These are phyloP conservation scores for Carallia brachiata DNA, from an alignment of 345 rosid species.

Conservation along the genomic window DNA sequence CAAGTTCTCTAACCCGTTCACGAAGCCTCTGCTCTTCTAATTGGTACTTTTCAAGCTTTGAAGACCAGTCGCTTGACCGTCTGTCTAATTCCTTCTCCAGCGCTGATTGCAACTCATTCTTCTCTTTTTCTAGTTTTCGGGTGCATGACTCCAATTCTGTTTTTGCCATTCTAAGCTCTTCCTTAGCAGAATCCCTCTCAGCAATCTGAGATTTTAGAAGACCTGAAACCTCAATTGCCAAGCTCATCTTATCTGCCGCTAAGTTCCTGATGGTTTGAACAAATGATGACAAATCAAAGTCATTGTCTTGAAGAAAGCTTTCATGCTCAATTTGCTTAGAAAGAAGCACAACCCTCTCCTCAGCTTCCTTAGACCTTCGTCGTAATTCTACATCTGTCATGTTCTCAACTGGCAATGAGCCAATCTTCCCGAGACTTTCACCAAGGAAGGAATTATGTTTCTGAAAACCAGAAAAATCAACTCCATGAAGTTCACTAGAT, in stretches of 20 bases:
- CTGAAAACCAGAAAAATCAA: conserved; percentile 36
- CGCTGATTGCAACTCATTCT: conserved; percentile 66
- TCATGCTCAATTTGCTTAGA: conserved; percentile 72
- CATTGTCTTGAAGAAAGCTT: conserved; percentile 45
- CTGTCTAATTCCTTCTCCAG: conserved; percentile 96
- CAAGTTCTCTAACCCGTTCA: conserved; percentile 91
- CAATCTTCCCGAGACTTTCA: conserved; percentile 27
- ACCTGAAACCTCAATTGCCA: conserved; percentile 70
- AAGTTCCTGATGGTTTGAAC: conserved; percentile 56
- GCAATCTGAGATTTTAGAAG: conserved; percentile 59
- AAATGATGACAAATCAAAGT: conserved; percentile 59
- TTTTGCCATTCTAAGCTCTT: conserved; percentile 53
- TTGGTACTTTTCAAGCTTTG: conserved; percentile 76
- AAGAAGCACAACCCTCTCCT: conserved; percentile 60
- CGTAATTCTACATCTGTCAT: conserved; percentile 51
- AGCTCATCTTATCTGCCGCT: conserved; percentile 61
- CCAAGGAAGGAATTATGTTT: conserved; percentile 28
- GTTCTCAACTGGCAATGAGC: conserved; percentile 41
- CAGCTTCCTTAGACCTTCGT: conserved; percentile 66
- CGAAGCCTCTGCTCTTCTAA: conserved; percentile 89
- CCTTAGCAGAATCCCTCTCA: conserved; percentile 64
- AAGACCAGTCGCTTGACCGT: conserved; percentile 91
- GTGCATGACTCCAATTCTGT: conserved; percentile 53
- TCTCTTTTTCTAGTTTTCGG: conserved; percentile 71
- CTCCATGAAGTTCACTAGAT: conserved; percentile 26